Conservation (phyloP, 257 asterid genomes). For the Knoxia roxburghii region DNA sequence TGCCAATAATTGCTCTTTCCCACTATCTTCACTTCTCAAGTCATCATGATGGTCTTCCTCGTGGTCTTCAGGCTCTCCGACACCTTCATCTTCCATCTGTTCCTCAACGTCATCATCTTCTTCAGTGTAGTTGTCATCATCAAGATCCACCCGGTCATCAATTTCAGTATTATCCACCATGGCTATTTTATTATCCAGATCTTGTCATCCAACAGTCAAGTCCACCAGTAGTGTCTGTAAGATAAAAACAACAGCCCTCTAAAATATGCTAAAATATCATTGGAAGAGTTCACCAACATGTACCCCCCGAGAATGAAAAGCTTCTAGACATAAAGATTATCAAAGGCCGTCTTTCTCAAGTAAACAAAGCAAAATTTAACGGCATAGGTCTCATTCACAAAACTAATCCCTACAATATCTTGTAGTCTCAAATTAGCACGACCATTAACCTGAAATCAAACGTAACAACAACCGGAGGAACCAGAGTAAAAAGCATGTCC, state of each 20-base stretch:
- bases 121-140: slow-evolving; percentile 77
- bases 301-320: not conserved
- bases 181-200: slow-evolving; percentile 29
- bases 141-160: slow-evolving; percentile 88
- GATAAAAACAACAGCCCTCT: slow-evolving; percentile 37
- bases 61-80: slow-evolving; percentile 56
- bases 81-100: slow-evolving; percentile 66
- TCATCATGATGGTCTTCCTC: slow-evolving; percentile 58
- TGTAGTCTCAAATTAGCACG: not conserved
- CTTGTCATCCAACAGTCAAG: slow-evolving; percentile 42
- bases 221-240: slow-evolving; percentile 41
- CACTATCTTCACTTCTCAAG: slow-evolving; percentile 45
- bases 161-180: slow-evolving; percentile 83
- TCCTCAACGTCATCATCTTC: slow-evolving; percentile 83
- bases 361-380: not conserved
- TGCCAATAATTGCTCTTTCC: slow-evolving; percentile 47
- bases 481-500: not conserved
- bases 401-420: not conserved
- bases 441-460: not conserved
- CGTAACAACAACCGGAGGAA: too few relatives aligned
- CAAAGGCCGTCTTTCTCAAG: not conserved
- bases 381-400: not conserved
- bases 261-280: slow-evolving; percentile 25
- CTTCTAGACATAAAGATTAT: slow-evolving; percentile 8
- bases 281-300: slow-evolving; percentile 24